Evolutionary conservation across 768 basidiomycete genomes (phyloP).

Genomic region (Sistotremastrum suecicum): DNA sequence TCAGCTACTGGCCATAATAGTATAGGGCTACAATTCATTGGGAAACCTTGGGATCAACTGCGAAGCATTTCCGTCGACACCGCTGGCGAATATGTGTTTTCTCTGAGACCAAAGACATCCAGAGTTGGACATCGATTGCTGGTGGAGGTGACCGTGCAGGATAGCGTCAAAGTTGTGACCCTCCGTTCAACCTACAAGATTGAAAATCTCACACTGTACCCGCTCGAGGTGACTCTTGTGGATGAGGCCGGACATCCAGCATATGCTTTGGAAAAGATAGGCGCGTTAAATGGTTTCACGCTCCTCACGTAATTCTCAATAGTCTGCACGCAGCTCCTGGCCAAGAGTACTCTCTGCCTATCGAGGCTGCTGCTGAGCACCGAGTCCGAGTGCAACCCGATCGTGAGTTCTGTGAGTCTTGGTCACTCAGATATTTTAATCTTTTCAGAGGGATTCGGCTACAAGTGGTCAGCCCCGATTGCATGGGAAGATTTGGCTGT

Average conservation of each 20-base stretch:
- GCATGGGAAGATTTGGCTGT: conserved; percentile 81
- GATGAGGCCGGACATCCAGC: conserved; percentile 75
- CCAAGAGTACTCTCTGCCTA: conserved; percentile 76
- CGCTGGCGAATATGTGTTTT: conserved; percentile 84
- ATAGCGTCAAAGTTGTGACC: conserved; percentile 90
- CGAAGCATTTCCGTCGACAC: conserved; percentile 82
- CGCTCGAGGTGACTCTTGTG: conserved; percentile 81
- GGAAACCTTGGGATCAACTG: conserved; percentile 81
- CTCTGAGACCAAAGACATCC: conserved; percentile 65
- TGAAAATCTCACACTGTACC: conserved; percentile 83
- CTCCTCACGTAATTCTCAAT: not conserved
- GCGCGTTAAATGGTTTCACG: conserved; percentile 19
- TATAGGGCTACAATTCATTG: conserved; percentile 72
- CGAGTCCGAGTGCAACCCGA: conserved; percentile 83
- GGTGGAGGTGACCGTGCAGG: conserved; percentile 79
- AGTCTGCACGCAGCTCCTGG: conserved; percentile 47
- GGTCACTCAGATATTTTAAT: not conserved
- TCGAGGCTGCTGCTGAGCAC: conserved; percentile 74
- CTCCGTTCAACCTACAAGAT: conserved; percentile 86
- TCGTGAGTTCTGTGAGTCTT: conserved; percentile 38
- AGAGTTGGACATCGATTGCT: conserved; percentile 70
- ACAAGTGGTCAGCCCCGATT: conserved; percentile 80
- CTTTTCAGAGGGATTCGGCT: conserved; percentile 79
- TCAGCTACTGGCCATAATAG: conserved; percentile 64
- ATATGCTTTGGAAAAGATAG: conserved; percentile 72